Evolutionary conservation across 2,329 filamentous ascomycete genomes (phyloP), one percentile per base, ranked within the genome.

Genomic region (Alternaria consortialis): DNA sequence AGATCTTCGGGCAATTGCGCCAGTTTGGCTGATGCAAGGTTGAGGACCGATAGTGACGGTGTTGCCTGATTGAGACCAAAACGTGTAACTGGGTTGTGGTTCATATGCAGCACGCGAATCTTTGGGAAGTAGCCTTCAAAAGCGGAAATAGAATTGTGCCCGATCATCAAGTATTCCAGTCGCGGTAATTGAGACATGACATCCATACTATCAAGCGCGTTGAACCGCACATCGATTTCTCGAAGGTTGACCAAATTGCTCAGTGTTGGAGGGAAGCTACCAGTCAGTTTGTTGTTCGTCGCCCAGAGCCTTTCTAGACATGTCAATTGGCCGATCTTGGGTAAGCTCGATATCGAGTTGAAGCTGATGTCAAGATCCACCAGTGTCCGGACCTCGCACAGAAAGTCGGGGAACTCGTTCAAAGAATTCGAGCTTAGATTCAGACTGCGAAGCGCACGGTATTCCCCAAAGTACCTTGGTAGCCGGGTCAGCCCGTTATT

Each of bases 321-420:
- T 59, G 85, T 88, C 59, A 99, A 81, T 56, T 88, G 88, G 7
- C 93, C 92, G 66, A 99, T 91, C 64, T 90, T 88, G 0, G 94
- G 93, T 7, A 99, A 82, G 55, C 83, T 86, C 11, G 87, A 87
- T 64, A 99, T 97, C 40, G 90, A 87, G 76, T 99, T 99, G 86
- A 99, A 99, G 77, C 94, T 98, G 74, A 99, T 88, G 73, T 99
- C 95, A 40, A 99, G 86, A 75, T 99, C 94, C 12, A 97, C 91
- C 46, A 99, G 81, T 43, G 90, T 93, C 66, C 88, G 88, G 20
- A 99, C 82, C 25, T 92, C 86, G 78, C 93, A 94, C 23, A 99
- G 83, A 70, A 97, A 96, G 23, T 90, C 84, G 0, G 95, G 95
- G 65, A 99, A 97, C 40, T 87, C 87, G 58, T 90, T 90, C 56